phyloP scores from a whole-genome alignment of 2,329 filamentous ascomycete species.

The Bipolaris bicolor region DNA sequence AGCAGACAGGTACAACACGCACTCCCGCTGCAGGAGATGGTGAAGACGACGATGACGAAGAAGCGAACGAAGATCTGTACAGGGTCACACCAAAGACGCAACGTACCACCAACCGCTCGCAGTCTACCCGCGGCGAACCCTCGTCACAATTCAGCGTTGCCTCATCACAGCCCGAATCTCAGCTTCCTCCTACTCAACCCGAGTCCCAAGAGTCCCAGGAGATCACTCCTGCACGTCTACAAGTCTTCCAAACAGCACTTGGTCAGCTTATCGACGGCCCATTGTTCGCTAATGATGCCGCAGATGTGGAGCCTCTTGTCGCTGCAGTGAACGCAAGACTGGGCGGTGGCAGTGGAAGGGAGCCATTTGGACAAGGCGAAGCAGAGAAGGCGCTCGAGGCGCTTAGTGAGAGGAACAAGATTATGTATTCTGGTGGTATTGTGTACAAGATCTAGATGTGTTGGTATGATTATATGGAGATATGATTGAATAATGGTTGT shows the following conservation, averaged over 20 bases:
- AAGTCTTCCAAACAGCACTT: slow-evolving; percentile 77
- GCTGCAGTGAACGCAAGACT: slow-evolving; percentile 78
- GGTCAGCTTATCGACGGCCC: slow-evolving; percentile 81
- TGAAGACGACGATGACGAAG: slow-evolving; percentile 59
- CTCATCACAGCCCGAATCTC: slow-evolving; percentile 79
- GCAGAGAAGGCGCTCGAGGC: slow-evolving; percentile 76
- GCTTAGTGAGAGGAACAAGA: slow-evolving; percentile 83
- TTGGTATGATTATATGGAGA: neutral
- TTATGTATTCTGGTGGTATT: slow-evolving; percentile 70
- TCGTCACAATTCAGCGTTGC: slow-evolving; percentile 72
- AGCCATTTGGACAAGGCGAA: slow-evolving; percentile 72
- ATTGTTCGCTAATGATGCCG: slow-evolving; percentile 87
- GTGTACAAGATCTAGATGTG: slow-evolving; percentile 55
- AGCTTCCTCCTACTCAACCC: slow-evolving; percentile 64
- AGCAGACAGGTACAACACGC: slow-evolving; percentile 30
- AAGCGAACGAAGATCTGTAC: slow-evolving; percentile 62
- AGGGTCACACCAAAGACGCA: slow-evolving; percentile 57
- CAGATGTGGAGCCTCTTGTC: slow-evolving; percentile 75
- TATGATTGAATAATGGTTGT: neutral
- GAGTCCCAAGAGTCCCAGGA: slow-evolving; percentile 50
- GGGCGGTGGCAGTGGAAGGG: slow-evolving; percentile 61
- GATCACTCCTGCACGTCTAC: slow-evolving; percentile 68
- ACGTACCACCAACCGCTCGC: slow-evolving; percentile 49
- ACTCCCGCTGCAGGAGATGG: slow-evolving; percentile 46
- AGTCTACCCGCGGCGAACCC: slow-evolving; percentile 39